Evolutionary conservation across 371 early-diverging fungal species (phyloP), one percentile per base, ranked within the genome.

Genomic region (Pancytospora philotis): DNA sequence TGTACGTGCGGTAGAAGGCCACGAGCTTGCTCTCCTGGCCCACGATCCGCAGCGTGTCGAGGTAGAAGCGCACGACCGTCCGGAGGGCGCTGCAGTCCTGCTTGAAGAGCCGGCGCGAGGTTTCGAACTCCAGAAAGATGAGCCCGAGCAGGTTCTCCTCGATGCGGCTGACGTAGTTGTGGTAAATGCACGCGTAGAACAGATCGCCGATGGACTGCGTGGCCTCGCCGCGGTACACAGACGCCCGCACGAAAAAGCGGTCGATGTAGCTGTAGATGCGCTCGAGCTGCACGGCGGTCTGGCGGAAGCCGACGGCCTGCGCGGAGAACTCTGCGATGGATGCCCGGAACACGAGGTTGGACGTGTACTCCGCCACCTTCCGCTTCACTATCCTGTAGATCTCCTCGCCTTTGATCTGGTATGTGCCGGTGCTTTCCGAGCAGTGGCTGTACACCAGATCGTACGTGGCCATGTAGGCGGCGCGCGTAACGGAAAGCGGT

Each of bases 371-470:
- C 31, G 19, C 16, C 13, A 75, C 2, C n/a, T 36, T 28, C 16
- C 31, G 34, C 31, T 56, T 2, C 0, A 75, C 37, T 6, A 61
- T 10, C 19, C 71, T 56, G 49, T 75, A 75, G 8, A 75, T 57
- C 25, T 50, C 39, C 22, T 25, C 48, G 13, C 75, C 75, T 28
- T 55, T 49, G 10, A 71, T 75, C 28, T 71, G 61, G 50, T 71
- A 75, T 0, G 22, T 32, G 16, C 37, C 34, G 27, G 67, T 56
- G 30, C 25, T 10, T 36, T 39, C 56, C 50, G 69, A 71, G 41
- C 75, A 75, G 45, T 71, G 61, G 22, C 22, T 45, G 56, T 75
- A 75, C 10, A 75, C 65, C 25, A 53, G 66, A 63, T 75, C 68
- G 48, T 75, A 70, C 16, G 50, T 39, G 25, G 48, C 16, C 31